Conservation (phyloP, 495 filamentous ascomycete species). For the Xanthoparmelia taractica region DNA sequence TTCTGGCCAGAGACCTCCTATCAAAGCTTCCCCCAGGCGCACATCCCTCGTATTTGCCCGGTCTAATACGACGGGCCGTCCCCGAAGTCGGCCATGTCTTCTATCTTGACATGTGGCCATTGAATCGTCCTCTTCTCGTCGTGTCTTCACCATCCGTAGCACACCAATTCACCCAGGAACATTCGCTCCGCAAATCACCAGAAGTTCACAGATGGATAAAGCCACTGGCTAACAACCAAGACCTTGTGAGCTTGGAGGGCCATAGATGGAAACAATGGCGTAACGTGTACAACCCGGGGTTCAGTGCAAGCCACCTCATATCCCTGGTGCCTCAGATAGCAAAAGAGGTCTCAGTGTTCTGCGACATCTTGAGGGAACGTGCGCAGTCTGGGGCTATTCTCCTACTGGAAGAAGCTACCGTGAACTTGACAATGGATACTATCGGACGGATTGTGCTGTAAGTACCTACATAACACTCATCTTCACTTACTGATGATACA, state of each 20-base stretch:
- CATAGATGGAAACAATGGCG: constrained; percentile 33
- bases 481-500: constrained; percentile 4
- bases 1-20: constrained; percentile 19
- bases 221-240: constrained; percentile 28
- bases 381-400: constrained; percentile 22
- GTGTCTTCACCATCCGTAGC: constrained; percentile 20
- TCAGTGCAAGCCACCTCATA: constrained; percentile 33
- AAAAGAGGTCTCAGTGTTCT: constrained; percentile 31
- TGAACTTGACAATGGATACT: constrained; percentile 17
- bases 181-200: constrained; percentile 15
- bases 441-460: constrained; percentile 33
- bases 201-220: constrained; percentile 23
- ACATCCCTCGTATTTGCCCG: constrained; percentile 20
- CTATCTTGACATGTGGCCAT: constrained; percentile 33
- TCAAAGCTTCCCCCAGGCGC: constrained; percentile 19
- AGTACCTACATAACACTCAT: neutral
- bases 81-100: constrained; percentile 25
- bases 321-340: constrained; percentile 30
- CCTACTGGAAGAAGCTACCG: constrained; percentile 11
- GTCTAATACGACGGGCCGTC: neutral
- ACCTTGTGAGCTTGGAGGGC: constrained; percentile 32
- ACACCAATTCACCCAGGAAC: constrained; percentile 24
- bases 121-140: constrained; percentile 24
- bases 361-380: constrained; percentile 24
- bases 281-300: constrained; percentile 36